A percentile compares a stretch with the other conserved stretches of the same genome.
Conservation (phyloP, 2,329 filamentous ascomycete genomes). For the Colletotrichum orchidophilum region DNA sequence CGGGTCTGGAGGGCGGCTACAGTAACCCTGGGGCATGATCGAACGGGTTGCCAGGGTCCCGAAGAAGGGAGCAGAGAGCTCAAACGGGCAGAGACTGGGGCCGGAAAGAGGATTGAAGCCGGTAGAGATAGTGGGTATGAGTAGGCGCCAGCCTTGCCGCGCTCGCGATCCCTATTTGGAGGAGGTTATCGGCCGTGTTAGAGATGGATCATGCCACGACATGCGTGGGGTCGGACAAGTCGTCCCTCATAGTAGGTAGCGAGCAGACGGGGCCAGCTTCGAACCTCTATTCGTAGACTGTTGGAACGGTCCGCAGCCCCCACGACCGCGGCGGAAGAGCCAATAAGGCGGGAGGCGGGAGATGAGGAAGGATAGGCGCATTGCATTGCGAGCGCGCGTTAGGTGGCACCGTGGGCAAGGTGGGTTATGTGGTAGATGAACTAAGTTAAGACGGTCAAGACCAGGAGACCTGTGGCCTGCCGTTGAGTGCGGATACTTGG, state of each 20-base stretch:
- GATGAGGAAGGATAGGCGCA: slow-evolving; percentile 29
- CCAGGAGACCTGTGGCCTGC: neutral
- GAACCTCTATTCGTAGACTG: slow-evolving; percentile 1
- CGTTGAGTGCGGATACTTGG: neutral
- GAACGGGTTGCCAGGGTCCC: slow-evolving; percentile 28
- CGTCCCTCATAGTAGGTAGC: neutral
- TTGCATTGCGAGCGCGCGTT: slow-evolving; percentile 27
- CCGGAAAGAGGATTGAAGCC: slow-evolving; percentile 41
- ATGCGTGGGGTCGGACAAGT: slow-evolving; percentile 9
- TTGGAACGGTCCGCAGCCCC: slow-evolving; percentile 8
- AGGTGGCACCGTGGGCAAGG: neutral
- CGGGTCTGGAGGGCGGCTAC: slow-evolving; percentile 37
- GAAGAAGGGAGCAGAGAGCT: slow-evolving; percentile 18
- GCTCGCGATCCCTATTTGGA: slow-evolving; percentile 2
- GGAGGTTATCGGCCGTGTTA: slow-evolving; percentile 5
- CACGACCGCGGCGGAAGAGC: slow-evolving; percentile 16
- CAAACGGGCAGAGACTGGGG: slow-evolving; percentile 29
- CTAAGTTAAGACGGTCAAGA: neutral
- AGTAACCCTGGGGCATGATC: slow-evolving; percentile 24
- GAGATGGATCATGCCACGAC: slow-evolving; percentile 23
- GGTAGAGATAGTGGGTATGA: slow-evolving; percentile 42
- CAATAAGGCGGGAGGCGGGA: slow-evolving; percentile 17
- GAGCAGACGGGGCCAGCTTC: neutral
- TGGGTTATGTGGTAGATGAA: neutral
- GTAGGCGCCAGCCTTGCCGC: slow-evolving; percentile 47